phyloP scores from a whole-genome alignment of 495 filamentous ascomycete genomes.

The Aspergillus bridgeri region DNA sequence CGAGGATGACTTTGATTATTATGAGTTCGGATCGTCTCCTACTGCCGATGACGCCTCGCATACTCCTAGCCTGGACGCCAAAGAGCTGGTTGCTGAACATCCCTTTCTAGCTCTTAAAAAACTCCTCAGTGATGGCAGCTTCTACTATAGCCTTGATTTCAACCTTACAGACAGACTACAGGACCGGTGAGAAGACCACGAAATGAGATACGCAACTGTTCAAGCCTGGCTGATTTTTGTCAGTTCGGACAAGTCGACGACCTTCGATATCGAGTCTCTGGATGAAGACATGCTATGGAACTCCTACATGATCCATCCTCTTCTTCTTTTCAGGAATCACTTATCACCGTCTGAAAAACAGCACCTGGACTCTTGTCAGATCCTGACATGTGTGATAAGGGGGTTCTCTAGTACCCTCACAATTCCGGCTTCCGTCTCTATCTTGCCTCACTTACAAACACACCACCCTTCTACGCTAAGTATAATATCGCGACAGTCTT shows the following conservation, averaged over 20 bases:
- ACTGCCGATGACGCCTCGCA: conserved; percentile 50
- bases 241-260: conserved; percentile 46
- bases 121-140: conserved; percentile 88
- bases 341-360: conserved; percentile 67
- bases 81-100: conserved; percentile 71
- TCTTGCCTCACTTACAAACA: conserved; percentile 43
- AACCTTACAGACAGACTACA: conserved; percentile 93
- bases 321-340: conserved; percentile 82
- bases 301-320: conserved; percentile 91
- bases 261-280: conserved; percentile 77
- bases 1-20: conserved; percentile 65
- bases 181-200: conserved; percentile 62
- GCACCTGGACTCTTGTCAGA: conserved; percentile 75
- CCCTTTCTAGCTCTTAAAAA: conserved; percentile 88
- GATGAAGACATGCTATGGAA: conserved; percentile 96
- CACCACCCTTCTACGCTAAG: conserved; percentile 83
- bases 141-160: conserved; percentile 97
- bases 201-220: conserved; percentile 2
- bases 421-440: conserved; percentile 64
- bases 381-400: conserved; percentile 89
- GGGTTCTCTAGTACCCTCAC: conserved; percentile 84
- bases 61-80: conserved; percentile 55
- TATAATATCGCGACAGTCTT: conserved; percentile 87
- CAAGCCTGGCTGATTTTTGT: conserved; percentile 45
- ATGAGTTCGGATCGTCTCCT: conserved; percentile 55